Conservation (phyloP, 2,329 filamentous ascomycete species). For the Fusarium burgessii region DNA sequence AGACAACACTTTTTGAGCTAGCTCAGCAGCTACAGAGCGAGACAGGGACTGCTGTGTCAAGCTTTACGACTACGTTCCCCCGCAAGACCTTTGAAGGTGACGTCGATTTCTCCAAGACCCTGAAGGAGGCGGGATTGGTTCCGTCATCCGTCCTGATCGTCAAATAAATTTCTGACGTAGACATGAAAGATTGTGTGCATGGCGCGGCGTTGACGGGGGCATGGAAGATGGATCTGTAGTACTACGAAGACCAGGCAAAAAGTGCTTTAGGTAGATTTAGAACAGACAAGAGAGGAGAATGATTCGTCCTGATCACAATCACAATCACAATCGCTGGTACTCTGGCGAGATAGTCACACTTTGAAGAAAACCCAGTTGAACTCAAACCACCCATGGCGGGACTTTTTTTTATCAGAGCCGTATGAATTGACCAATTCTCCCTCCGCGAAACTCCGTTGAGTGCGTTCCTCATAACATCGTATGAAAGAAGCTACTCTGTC, state of each 20-base stretch:
- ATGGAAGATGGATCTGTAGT: background rate
- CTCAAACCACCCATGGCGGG: slow-evolving; percentile 50
- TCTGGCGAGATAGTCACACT: slow-evolving; percentile 27
- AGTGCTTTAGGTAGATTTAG: slow-evolving; percentile 25
- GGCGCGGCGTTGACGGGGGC: slow-evolving; percentile 37
- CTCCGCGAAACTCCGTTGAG: slow-evolving; percentile 58
- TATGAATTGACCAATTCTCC: slow-evolving; percentile 55
- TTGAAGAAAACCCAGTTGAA: slow-evolving; percentile 35
- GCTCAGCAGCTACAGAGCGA: slow-evolving; percentile 80
- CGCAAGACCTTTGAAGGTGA: slow-evolving; percentile 79
- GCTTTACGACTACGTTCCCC: slow-evolving; percentile 89
- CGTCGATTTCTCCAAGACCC: slow-evolving; percentile 85
- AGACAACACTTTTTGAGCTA: slow-evolving; percentile 94
- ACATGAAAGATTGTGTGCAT: slow-evolving; percentile 32
- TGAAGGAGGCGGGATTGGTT: slow-evolving; percentile 91
- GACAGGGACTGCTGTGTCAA: slow-evolving; percentile 75
- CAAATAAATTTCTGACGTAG: slow-evolving; percentile 55
- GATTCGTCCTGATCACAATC: slow-evolving; percentile 5
- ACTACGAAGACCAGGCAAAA: slow-evolving; percentile 11
- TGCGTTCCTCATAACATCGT: slow-evolving; percentile 58
- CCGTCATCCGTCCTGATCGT: slow-evolving; percentile 92
- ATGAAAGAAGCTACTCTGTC: slow-evolving; percentile 60
- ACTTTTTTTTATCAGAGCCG: slow-evolving; percentile 54
- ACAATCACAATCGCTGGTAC: slow-evolving; percentile 5
- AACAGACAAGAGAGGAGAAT: slow-evolving; percentile 1